Conservation (phyloP, 805 yeast genomes). For the Hanseniaspora valbyensis region DNA sequence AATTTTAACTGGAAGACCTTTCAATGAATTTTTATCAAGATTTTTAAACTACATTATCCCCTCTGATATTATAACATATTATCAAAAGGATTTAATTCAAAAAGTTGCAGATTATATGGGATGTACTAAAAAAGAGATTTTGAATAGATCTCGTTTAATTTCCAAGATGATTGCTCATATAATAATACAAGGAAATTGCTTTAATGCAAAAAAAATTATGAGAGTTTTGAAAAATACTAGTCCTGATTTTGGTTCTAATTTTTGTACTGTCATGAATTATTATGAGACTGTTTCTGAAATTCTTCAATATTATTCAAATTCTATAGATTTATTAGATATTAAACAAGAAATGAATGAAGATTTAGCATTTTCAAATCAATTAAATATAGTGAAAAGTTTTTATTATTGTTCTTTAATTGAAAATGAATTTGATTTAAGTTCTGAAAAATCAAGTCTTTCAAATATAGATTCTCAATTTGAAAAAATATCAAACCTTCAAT, state of each 20-base stretch:
- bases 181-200: conserved; percentile 10
- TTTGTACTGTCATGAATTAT: conserved; percentile 2
- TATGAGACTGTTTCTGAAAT: conserved; percentile 13
- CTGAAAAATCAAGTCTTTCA: background rate
- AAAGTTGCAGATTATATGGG: conserved; percentile 25
- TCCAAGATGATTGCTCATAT: conserved; percentile 7
- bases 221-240: conserved; percentile 7
- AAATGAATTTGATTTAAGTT: background rate
- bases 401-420: conserved; percentile 8
- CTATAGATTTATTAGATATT: background rate
- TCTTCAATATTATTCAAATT: conserved; percentile 9
- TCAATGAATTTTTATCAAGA: conserved; percentile 50
- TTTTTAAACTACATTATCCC: conserved; percentile 72
- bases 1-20: conserved; percentile 52
- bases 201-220: conserved; percentile 5
- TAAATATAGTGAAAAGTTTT: conserved; percentile 4
- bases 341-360: background rate
- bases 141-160: background rate
- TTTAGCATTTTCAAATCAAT: conserved; percentile 7
- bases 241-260: background rate
- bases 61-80: conserved; percentile 48
- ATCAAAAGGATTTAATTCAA: conserved; percentile 47
- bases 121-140: background rate
- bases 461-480: conserved; percentile 17
- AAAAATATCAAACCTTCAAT: conserved; percentile 17